Conservation (phyloP, 1,284 basidiomycete species). For the Xerocomus amazonicus region DNA sequence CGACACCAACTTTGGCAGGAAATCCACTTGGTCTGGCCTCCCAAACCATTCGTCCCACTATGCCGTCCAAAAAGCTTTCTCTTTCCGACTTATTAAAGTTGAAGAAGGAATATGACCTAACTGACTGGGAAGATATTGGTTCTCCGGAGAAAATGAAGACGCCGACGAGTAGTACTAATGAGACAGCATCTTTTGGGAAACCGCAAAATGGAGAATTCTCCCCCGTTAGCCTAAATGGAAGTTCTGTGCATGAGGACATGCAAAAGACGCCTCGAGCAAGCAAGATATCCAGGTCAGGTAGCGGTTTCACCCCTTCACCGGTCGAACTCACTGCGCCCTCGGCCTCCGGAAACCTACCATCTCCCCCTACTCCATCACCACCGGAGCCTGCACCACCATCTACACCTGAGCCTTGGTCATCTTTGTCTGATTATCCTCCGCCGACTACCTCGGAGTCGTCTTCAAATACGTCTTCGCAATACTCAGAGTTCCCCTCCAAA, state of each 20-base stretch:
- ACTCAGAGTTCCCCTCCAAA: conserved; percentile 37
- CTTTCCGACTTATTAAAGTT: conserved; percentile 57
- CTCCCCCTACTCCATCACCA: conserved; percentile 45
- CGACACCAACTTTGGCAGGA: conserved; percentile 40
- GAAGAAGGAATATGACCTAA: conserved; percentile 52
- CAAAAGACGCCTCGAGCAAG: conserved; percentile 32
- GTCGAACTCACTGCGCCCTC: conserved; percentile 17
- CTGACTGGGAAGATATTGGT: conserved; percentile 62
- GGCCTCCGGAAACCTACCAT: conserved; percentile 24
- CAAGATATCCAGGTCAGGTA: conserved; percentile 32
- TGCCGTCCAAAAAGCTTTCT: conserved; percentile 54
- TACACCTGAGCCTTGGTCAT: conserved; percentile 63
- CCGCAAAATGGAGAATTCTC: conserved; percentile 23
- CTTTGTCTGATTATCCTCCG: conserved; percentile 35
- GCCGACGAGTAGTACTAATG: conserved; percentile 45
- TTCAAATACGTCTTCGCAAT: conserved; percentile 45
- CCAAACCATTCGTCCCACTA: conserved; percentile 25
- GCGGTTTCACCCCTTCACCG: conserved; percentile 24
- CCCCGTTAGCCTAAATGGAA: conserved; percentile 26
- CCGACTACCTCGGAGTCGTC: conserved; percentile 47
- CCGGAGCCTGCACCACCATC: conserved; percentile 58
- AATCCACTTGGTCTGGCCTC: conserved; percentile 34
- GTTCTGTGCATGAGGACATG: conserved; percentile 23
- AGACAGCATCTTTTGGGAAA: conserved; percentile 36
- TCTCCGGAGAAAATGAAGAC: conserved; percentile 43